Base-by-base conservation (phyloP, 257 asterid genomes). In the Solanum clarkiae region DNA sequence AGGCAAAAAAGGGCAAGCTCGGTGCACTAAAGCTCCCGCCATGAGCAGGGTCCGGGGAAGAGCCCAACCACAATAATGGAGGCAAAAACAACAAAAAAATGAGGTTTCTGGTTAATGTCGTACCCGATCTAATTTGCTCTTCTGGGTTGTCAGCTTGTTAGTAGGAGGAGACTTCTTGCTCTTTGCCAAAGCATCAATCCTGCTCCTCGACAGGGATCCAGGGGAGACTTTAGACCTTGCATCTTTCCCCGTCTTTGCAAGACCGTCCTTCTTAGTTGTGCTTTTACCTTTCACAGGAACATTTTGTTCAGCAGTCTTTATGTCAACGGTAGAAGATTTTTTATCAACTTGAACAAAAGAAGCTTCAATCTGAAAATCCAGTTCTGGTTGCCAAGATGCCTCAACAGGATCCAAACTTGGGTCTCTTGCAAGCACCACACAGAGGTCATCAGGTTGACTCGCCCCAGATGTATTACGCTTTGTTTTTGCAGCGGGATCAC, bases 111-210 rank as follows among this genome's bases (percentile, higher is more conserved):
- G 45, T 86, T 24, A 24, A 66, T 17, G 51, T 53, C 45, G 36
- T 91, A 94, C 98, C 98, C 84, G 92, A 85, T 91, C 90, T 53
- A 91, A 60, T 94, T 92, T 94, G 94, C 92, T 88, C 94, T 92
- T 94, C 8, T 86, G 94, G 75, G 74, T 80, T 84, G 87, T 83
- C 49, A 84, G 80, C 88, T 92, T 93, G 77, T 86, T 90, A 14
- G 91, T 70, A 32, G 97, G 84, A 32, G 97, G 84, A 85, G 93
- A 86, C 69, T 87, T 94, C 90, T 92, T 93, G 90, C 82, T 90
- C 88, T 90, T 91, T 14, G 93, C 59, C 57, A 66, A 84, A 2
- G 85, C 69, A 80, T 91, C 93, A 1, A 49, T 47, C 86, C 84
- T 91, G 85, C 86, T 89, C 89, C 84, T 90, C 47, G 91, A 72